A percentile compares a stretch with the other conserved stretches of the same genome.
These are phyloP conservation scores for Colletotrichum sp. DNA, from an alignment of 2,329 filamentous ascomycete species.

Conservation along the genomic window DNA sequence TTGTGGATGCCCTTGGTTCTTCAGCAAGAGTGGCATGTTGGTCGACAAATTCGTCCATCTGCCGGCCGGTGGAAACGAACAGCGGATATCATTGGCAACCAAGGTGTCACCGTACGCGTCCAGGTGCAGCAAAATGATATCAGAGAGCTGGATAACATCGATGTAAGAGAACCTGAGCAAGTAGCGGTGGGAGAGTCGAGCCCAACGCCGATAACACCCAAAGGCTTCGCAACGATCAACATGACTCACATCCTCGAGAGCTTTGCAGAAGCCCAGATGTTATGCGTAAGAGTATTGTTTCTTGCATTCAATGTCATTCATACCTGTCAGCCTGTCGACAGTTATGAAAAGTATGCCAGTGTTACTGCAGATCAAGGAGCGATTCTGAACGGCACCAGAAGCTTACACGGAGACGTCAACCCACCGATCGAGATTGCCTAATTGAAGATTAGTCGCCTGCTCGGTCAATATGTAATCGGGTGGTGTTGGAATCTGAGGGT, in stretches of 20 bases:
- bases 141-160: not conserved
- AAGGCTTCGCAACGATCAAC: not conserved
- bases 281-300: not conserved
- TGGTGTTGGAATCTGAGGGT: not conserved
- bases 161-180: not conserved
- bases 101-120: not conserved
- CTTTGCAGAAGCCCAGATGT: not conserved
- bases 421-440: rapidly evolving
- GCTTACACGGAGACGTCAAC: not conserved
- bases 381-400: not conserved
- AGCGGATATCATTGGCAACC: not conserved
- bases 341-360: not conserved
- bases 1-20: not conserved
- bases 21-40: not conserved
- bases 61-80: not conserved
- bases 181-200: not conserved
- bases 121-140: not conserved
- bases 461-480: not conserved
- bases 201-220: not conserved
- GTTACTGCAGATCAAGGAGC: rapidly evolving
- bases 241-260: not conserved
- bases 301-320: not conserved
- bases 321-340: not conserved
- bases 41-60: not conserved
- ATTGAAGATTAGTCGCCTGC: not conserved